A percentile compares a stretch with the other conserved stretches of the same genome.
phyloP scores from a whole-genome alignment of 306 rosid genomes.

The Trichosanthes truncata region DNA sequence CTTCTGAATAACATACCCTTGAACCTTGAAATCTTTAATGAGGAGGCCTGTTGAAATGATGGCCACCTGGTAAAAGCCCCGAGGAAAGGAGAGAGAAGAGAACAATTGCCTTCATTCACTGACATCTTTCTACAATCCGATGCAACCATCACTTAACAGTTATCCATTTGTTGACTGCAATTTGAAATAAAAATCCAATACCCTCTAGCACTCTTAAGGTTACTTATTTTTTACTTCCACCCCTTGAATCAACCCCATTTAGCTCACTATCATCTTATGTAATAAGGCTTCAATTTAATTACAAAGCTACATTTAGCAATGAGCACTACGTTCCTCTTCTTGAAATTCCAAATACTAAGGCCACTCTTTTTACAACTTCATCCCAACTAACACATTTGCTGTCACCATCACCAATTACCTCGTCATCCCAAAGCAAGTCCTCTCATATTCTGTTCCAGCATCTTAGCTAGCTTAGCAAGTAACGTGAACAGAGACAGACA shows the following conservation, averaged over 20 bases:
- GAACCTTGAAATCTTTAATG: background rate
- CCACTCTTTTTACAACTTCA: background rate
- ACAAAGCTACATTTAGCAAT: background rate
- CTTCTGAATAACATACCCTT: background rate
- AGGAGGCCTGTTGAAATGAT: background rate
- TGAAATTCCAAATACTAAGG: background rate
- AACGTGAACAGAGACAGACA: background rate
- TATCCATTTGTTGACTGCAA: background rate
- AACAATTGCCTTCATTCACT: background rate
- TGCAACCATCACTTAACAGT: background rate
- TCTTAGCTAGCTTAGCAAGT: background rate
- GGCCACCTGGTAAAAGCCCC: background rate
- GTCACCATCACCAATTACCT: background rate
- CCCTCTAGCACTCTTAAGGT: background rate
- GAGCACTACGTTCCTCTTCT: background rate
- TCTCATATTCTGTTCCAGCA: background rate
- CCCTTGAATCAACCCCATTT: background rate
- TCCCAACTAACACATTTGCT: background rate
- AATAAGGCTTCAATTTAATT: background rate
- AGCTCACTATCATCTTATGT: background rate
- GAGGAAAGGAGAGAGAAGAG: background rate
- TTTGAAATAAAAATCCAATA: background rate
- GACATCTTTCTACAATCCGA: background rate
- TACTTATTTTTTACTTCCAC: background rate
- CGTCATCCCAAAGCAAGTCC: background rate